Evolutionary conservation across 345 rosid species (phyloP), one percentile per base, ranked within the genome.

Genomic region (thale cress (Arabidopsis thaliana)): DNA sequence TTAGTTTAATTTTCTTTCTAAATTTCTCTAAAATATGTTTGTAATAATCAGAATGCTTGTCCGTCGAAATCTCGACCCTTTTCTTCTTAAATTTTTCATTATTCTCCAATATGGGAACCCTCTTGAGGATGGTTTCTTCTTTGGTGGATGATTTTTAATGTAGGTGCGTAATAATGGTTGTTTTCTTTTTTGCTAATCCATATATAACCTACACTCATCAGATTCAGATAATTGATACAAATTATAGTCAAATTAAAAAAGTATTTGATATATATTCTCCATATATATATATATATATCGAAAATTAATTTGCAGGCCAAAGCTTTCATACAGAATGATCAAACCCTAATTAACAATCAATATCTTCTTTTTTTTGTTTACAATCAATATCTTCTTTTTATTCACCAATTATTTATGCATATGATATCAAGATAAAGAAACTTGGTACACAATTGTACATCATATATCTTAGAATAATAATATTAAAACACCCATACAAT

Each of bases 281-380:
- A 14, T 16, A 16, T 16, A 16, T 16, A 14, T 16, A 16, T 16
- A 16, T 16, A 16, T 16, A 16, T 16, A 16, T 67, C 7, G 24
- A 7, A 40, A 37, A 9, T 38, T 13, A 37, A 9, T 38, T 13
- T 68, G 42, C 12, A 30, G 30, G 52, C 10, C 28, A 55, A 55
- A 28, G 23, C 41, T 56, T 69, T 34, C 55, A 50, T 20, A 50
- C 30, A 14, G 24, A 61, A 61, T 20, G 23, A 49, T 50, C 60
- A 25, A 61, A 32, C 67, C 59, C 59, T 71, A 69, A 24, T 16
- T 16, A 16, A 50, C 37, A 67, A 58, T 50, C 28, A 49, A 22
- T 5, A 67, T 50, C 12, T 22, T 64, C 20, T 16, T 16, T 16
- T 45, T 73, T n/a, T n/a, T n/a, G n/a, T n/a, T n/a, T n/a, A 50